A percentile compares a stretch with the other conserved stretches of the same genome.
phyloP scores from a whole-genome alignment of 345 rosid genomes.

The Eucalyptus microcorys region DNA sequence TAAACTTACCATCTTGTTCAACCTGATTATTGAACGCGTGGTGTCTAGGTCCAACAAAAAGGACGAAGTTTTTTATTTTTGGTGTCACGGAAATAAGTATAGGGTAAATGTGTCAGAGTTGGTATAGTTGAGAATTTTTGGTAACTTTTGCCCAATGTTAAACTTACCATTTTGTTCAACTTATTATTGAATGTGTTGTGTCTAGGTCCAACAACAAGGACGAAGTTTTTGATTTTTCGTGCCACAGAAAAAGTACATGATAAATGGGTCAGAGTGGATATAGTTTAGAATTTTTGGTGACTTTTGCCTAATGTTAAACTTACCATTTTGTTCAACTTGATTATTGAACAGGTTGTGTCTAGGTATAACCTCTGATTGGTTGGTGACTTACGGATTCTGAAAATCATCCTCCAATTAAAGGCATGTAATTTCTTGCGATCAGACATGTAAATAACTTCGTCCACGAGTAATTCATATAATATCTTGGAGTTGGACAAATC shows the following conservation, averaged over 20 bases:
- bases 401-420: not conserved
- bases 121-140: not conserved
- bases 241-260: accelerated
- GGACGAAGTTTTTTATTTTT: no score
- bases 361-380: not conserved
- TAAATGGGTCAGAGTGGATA: not conserved
- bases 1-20: not conserved
- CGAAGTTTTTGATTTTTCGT: accelerated
- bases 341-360: not conserved
- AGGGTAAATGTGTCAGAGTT: no score
- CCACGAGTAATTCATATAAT: not conserved
- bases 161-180: not conserved
- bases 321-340: not conserved
- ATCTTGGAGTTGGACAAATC: not conserved
- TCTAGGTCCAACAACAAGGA: not conserved
- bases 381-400: not conserved
- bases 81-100: not conserved
- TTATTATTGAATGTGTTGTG: not conserved
- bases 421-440: not conserved
- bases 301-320: not conserved
- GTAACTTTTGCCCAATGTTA: not conserved
- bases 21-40: not conserved
- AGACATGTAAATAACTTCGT: not conserved
- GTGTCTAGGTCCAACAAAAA: not conserved
- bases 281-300: no score